A percentile compares a stretch with the other conserved stretches of the same genome.
phyloP scores from a whole-genome alignment of 192 early-diverging fungal species.

The Backusella parvicylindrica region DNA sequence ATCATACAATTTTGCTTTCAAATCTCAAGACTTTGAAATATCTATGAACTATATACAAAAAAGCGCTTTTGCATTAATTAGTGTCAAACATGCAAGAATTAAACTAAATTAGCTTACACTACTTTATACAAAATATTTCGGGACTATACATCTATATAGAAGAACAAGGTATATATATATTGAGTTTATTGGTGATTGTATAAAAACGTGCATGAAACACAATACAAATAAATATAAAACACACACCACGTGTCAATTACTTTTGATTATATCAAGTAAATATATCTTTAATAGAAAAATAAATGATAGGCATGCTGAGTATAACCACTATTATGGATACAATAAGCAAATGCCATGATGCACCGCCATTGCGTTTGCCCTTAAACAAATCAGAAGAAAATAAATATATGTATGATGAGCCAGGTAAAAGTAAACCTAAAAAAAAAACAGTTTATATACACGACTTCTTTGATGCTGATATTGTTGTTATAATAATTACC shows the following conservation, averaged over 20 bases:
- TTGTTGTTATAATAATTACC: slow-evolving; percentile 4
- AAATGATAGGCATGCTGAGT: slow-evolving; percentile 6
- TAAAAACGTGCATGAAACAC: neutral
- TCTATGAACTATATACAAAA: neutral
- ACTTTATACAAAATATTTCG: neutral
- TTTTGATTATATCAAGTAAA: neutral
- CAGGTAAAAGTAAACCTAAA: slow-evolving; percentile 22
- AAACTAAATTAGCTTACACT: neutral
- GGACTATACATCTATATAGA: neutral
- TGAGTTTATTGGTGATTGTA: neutral
- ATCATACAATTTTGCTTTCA: neutral
- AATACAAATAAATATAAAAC: neutral
- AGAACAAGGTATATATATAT: neutral
- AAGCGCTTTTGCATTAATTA: neutral
- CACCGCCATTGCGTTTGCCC: neutral
- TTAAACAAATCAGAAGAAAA: slow-evolving; percentile 3
- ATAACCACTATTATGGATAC: neutral
- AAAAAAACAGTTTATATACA: neutral
- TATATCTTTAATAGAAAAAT: slow-evolving; percentile 4
- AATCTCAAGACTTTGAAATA: neutral
- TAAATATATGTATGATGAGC: neutral
- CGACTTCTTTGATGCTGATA: neutral
- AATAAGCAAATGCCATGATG: neutral
- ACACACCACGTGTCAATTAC: neutral
- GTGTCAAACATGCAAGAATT: neutral